A percentile compares a stretch with the other conserved stretches of the same genome.
phyloP scores from a whole-genome alignment of 805 yeast species.

The Barnettozyma botsteinii region DNA sequence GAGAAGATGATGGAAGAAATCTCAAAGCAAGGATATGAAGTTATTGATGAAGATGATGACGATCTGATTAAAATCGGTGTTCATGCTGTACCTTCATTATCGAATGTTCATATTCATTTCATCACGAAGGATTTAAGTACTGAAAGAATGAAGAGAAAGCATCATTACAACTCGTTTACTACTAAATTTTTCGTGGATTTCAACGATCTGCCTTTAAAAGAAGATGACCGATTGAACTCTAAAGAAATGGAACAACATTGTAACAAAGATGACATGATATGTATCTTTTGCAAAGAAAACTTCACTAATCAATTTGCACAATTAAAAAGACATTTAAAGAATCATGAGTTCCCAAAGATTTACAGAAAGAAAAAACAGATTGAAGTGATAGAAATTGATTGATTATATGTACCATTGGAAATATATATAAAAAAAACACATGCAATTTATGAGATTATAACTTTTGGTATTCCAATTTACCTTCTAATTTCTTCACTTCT shows the following conservation, averaged over 20 bases:
- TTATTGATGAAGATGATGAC: slow-evolving; percentile 16
- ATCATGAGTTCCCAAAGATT: slow-evolving; percentile 29
- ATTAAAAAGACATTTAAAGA: slow-evolving; percentile 36
- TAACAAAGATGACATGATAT: slow-evolving; percentile 33
- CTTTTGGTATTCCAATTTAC: slow-evolving; percentile 92
- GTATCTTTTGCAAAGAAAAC: slow-evolving; percentile 37
- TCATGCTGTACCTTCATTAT: slow-evolving; percentile 66
- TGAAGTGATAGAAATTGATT: slow-evolving; percentile 3
- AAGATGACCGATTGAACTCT: slow-evolving; percentile 37
- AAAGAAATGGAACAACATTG: slow-evolving; percentile 34
- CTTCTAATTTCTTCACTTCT: slow-evolving; percentile 95
- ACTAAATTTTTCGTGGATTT: slow-evolving; percentile 59
- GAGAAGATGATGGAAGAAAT: slow-evolving; percentile 13
- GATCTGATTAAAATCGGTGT: slow-evolving; percentile 48
- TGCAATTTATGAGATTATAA: slow-evolving; percentile 35
- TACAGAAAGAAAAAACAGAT: neutral
- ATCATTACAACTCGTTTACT: slow-evolving; percentile 68
- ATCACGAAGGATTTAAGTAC: slow-evolving; percentile 60
- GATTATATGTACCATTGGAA: too few relatives aligned
- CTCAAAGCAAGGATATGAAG: slow-evolving; percentile 13
- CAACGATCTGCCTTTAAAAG: slow-evolving; percentile 39
- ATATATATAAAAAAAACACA: neutral
- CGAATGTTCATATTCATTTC: slow-evolving; percentile 68
- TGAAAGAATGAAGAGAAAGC: slow-evolving; percentile 47
- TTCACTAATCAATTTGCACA: slow-evolving; percentile 37